Evolutionary conservation across 1,284 basidiomycete species (phyloP).

Genomic region (Trametes pubescens): DNA sequence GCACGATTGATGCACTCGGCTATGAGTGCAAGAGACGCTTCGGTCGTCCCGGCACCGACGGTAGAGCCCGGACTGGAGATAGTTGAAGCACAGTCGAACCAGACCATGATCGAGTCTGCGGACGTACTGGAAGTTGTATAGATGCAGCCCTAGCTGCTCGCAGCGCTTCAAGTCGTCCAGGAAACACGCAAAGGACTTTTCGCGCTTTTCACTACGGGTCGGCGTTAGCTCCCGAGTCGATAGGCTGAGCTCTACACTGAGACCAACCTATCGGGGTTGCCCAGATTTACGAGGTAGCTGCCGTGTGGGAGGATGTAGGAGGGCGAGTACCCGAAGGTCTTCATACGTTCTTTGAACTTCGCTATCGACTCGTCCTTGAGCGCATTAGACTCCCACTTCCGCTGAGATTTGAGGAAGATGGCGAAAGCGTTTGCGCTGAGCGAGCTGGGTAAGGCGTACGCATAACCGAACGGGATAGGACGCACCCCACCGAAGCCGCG

Average conservation of each 20-base stretch:
- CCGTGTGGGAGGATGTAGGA: slow-evolving; percentile 81
- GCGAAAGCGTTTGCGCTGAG: slow-evolving; percentile 83
- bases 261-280: slow-evolving; percentile 77
- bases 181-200: slow-evolving; percentile 84
- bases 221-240: neutral
- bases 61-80: slow-evolving; percentile 78
- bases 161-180: slow-evolving; percentile 86
- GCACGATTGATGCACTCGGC: slow-evolving; percentile 82
- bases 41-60: slow-evolving; percentile 69
- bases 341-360: slow-evolving; percentile 65
- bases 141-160: slow-evolving; percentile 74
- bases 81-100: neutral
- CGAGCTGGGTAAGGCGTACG: neutral
- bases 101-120: neutral
- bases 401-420: slow-evolving; percentile 85
- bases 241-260: neutral
- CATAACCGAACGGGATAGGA: slow-evolving; percentile 7
- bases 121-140: slow-evolving; percentile 89
- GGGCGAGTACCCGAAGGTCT: slow-evolving; percentile 63
- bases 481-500: slow-evolving; percentile 75
- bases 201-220: slow-evolving; percentile 66
- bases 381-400: slow-evolving; percentile 77
- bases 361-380: slow-evolving; percentile 59
- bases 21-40: slow-evolving; percentile 70
- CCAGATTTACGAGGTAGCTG: slow-evolving; percentile 87